Percentiles rank a stretch among this genome's conserved stretches.
Conservation (phyloP, 768 basidiomycete genomes). For the Pleurotus cornucopiae region DNA sequence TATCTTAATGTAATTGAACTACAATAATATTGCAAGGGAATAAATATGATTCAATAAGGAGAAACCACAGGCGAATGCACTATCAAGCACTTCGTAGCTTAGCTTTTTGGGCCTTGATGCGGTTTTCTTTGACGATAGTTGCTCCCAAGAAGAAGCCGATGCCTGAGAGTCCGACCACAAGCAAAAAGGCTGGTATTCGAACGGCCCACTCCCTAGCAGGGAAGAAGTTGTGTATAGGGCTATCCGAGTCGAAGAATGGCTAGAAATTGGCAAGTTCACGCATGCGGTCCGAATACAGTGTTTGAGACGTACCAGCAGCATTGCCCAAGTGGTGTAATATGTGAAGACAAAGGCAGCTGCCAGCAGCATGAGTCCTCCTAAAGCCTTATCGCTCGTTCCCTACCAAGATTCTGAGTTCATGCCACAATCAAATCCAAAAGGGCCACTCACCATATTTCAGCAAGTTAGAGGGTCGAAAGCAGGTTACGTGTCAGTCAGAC, state of each 20-base stretch:
- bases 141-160: constrained; percentile 79
- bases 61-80: neutral
- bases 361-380: constrained; percentile 79
- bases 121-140: constrained; percentile 72
- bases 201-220: constrained; percentile 92
- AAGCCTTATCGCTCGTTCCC: constrained; percentile 76
- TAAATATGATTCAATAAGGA: neutral
- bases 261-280: constrained; percentile 17
- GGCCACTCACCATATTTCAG: constrained; percentile 15
- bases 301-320: constrained; percentile 66
- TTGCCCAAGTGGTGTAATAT: constrained; percentile 92
- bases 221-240: constrained; percentile 74
- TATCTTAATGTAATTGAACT: constrained; percentile 1
- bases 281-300: constrained; percentile 2
- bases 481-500: constrained; percentile 6
- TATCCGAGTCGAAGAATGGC: constrained; percentile 81
- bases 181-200: constrained; percentile 76
- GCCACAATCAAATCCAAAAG: neutral
- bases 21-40: constrained; percentile 5
- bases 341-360: constrained; percentile 71
- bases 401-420: constrained; percentile 23
- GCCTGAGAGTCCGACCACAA: constrained; percentile 75
- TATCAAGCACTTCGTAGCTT: constrained; percentile 54
- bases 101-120: constrained; percentile 62
- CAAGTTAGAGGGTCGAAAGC: neutral